phyloP scores from a whole-genome alignment of 805 yeast genomes.

The Myxozyma geophila region DNA sequence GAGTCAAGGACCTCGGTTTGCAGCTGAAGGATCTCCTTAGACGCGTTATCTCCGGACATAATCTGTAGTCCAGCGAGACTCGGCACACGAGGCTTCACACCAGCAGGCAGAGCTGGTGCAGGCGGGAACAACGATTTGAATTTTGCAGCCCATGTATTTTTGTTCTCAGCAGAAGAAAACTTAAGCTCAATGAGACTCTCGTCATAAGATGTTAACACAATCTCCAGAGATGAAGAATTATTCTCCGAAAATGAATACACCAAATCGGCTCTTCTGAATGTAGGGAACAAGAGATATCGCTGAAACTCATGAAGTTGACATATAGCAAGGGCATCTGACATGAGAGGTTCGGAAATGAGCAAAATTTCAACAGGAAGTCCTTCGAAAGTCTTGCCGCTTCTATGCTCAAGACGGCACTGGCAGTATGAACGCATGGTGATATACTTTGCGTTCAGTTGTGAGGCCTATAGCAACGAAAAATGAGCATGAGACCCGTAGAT shows the following conservation, averaged over 20 bases:
- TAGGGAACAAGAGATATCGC: constrained; percentile 32
- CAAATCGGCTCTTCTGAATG: constrained; percentile 31
- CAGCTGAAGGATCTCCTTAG: constrained; percentile 1
- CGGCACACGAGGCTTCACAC: not conserved
- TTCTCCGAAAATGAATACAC: constrained; percentile 12
- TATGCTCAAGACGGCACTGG: constrained; percentile 31
- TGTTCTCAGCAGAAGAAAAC: constrained; percentile 29
- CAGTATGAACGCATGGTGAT: constrained; percentile 34
- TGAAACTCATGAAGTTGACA: constrained; percentile 35
- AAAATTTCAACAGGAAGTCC: constrained; percentile 36
- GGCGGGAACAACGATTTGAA: constrained; percentile 27
- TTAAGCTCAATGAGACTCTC: constrained; percentile 25
- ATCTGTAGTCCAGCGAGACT: constrained; percentile 24
- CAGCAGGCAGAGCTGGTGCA: constrained; percentile 23
- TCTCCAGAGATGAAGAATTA: not conserved
- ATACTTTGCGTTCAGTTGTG: constrained; percentile 22
- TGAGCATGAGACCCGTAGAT: too few species aligned
- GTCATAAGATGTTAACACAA: constrained; percentile 27
- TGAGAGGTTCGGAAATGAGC: constrained; percentile 26
- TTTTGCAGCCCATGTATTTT: constrained; percentile 22
- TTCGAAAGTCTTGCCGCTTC: constrained; percentile 30
- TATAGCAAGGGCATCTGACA: constrained; percentile 32
- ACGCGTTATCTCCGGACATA: not conserved
- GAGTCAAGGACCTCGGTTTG: constrained; percentile 25
- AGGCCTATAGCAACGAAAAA: constrained; percentile 14